Evolutionary conservation across 78 protist genomes (phyloP).

Genomic region (Dictyostelium citrinum): DNA sequence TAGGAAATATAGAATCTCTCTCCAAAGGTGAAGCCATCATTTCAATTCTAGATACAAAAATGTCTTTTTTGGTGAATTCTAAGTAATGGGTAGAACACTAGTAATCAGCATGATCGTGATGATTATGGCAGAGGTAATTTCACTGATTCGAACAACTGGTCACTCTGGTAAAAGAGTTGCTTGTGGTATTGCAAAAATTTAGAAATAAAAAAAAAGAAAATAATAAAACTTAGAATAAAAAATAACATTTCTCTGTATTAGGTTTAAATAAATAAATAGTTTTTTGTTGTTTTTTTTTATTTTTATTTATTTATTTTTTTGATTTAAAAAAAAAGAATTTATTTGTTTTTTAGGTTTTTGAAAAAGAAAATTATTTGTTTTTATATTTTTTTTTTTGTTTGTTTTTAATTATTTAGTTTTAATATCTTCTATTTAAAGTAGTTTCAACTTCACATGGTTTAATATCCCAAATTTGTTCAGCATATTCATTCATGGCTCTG

Average conservation of each 20-base stretch:
- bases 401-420: background rate
- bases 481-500: conserved; percentile 95
- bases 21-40: background rate
- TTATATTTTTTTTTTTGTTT: background rate
- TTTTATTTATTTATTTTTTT: too few species aligned
- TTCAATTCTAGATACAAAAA: background rate
- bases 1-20: background rate
- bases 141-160: background rate
- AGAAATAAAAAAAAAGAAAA: background rate
- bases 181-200: conserved; percentile 1
- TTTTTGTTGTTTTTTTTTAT: too few species aligned
- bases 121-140: background rate
- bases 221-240: too few species aligned
- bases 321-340: too few species aligned
- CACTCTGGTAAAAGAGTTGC: conserved; percentile 5
- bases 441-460: conserved; percentile 81
- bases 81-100: background rate
- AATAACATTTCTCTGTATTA: too few species aligned
- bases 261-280: too few species aligned
- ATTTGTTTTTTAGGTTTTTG: too few species aligned
- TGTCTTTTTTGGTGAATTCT: background rate
- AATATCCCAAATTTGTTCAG: conserved; percentile 93
- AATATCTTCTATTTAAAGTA: conserved; percentile 59
- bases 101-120: background rate
- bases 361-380: background rate